A percentile compares a stretch with the other conserved stretches of the same genome.
Conservation (phyloP, 768 basidiomycete genomes). For the Lentinula sp. region DNA sequence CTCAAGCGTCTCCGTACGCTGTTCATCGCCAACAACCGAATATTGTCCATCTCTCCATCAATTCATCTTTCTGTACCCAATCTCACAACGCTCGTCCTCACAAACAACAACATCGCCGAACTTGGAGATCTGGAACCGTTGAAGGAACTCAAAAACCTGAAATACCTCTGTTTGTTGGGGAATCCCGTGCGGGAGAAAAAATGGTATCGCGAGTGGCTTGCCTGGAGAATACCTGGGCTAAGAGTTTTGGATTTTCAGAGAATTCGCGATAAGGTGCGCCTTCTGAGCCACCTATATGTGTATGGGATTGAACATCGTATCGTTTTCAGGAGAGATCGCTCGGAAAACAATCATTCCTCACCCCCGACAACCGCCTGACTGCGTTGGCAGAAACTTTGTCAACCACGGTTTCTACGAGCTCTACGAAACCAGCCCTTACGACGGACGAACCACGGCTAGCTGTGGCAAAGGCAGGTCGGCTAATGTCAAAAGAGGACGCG, state of each 20-base stretch:
- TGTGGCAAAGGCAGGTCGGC: conserved; percentile 68
- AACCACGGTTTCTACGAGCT: conserved; percentile 60
- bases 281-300: conserved; percentile 20
- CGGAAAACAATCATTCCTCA: conserved; percentile 72
- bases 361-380: conserved; percentile 72
- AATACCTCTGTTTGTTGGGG: conserved; percentile 71
- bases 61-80: conserved; percentile 82
- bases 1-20: conserved; percentile 81
- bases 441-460: conserved; percentile 74
- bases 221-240: conserved; percentile 79
- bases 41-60: conserved; percentile 76
- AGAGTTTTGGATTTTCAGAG: conserved; percentile 94
- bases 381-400: conserved; percentile 76
- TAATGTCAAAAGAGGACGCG: conserved; percentile 90
- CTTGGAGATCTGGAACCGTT: conserved; percentile 83
- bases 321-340: conserved; percentile 66
- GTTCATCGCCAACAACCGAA: conserved; percentile 85
- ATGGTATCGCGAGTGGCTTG: conserved; percentile 96
- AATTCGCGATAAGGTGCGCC: conserved; percentile 87
- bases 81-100: conserved; percentile 76
- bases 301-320: conserved; percentile 11
- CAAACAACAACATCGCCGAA: conserved; percentile 75
- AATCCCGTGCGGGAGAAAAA: conserved; percentile 88
- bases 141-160: conserved; percentile 66
- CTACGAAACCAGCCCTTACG: conserved; percentile 57